Evolutionary conservation across 2,329 filamentous ascomycete genomes (phyloP), one percentile per base, ranked within the genome.

Genomic region (Fusarium falciforme): DNA sequence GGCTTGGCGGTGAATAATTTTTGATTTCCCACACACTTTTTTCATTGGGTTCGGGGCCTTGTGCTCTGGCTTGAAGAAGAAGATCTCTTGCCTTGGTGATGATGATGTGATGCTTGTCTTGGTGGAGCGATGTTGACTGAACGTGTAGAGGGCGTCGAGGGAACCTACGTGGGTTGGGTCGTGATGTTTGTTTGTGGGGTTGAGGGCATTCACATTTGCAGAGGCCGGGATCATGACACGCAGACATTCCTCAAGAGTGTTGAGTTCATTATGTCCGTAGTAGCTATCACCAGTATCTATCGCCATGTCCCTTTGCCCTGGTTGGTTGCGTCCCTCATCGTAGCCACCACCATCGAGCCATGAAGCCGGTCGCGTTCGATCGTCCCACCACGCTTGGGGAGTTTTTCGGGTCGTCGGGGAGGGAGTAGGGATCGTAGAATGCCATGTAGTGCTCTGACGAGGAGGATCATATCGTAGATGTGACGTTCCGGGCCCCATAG

Each of bases 1-100:
- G 31, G 10, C 31, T 36, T 2, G 35, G 65, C 69, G 64, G 72
- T 42, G 36, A 35, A 0, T n/a, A 74, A 67, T 72, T 74, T 76
- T 76, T 74, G 65, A 29, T 68, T 38, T 20, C 12, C n/a, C 27
- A 54, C 27, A 54, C 47, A 31, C 27, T 54, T 76, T 76, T 75
- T 75, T 75, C 74, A 76, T 76, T 76, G 62, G 27, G 70, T 47
- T 60, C 36, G 44, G 33, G 27, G 74, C 67, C 61, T 72, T 54
- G 67, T 29, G 65, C 63, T 29, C 25, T 44, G 74, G 6, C 72
- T 76, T 65, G 74, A 76, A 76, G 74, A 76, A 76, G 74, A 76
- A 73, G 72, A 75, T 9, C 10, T 29, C 47, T 62, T 27, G 58
- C 5, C 10, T 36, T 55, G 35, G 38, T 62, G 35, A n/a, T 3